These are phyloP conservation scores for Meyerozyma sp. DNA, from an alignment of 1,139 yeast genomes.

Conservation along the genomic window DNA sequence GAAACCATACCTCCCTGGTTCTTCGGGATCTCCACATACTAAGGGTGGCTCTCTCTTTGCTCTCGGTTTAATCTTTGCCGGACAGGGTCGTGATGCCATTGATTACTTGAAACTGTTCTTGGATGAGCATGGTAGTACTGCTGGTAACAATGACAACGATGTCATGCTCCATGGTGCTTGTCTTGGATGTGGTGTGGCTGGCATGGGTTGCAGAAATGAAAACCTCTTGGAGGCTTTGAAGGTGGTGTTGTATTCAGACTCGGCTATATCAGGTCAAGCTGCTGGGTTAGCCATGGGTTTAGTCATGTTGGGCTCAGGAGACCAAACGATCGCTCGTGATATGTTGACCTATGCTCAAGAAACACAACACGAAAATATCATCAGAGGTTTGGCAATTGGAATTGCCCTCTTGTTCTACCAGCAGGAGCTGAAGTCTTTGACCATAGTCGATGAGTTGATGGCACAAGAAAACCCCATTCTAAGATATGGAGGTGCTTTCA, in stretches of 20 bases:
- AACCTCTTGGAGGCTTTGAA: constrained; percentile 78
- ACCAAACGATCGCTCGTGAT: constrained; percentile 65
- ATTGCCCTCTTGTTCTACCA: constrained; percentile 84
- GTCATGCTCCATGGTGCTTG: constrained; percentile 94
- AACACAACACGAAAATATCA: constrained; percentile 92
- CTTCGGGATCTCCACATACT: constrained; percentile 72
- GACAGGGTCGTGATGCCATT: constrained; percentile 87
- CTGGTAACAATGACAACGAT: constrained; percentile 73
- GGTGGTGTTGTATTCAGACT: constrained; percentile 81
- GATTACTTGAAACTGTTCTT: constrained; percentile 74
- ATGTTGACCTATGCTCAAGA: constrained; percentile 92
- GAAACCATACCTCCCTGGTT: constrained; percentile 89
- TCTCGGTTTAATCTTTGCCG: constrained; percentile 90
- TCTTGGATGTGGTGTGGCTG: constrained; percentile 94
- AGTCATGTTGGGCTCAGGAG: constrained; percentile 92
- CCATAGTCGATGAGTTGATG: constrained; percentile 61
- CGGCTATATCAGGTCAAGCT: constrained; percentile 94
- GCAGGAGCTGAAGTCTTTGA: constrained; percentile 76
- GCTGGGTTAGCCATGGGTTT: constrained; percentile 97
- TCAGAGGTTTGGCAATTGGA: constrained; percentile 87
- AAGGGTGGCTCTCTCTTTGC: constrained; percentile 97
- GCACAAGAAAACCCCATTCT: constrained; percentile 76
- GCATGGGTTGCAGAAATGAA: constrained; percentile 82
- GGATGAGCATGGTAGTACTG: constrained; percentile 61
- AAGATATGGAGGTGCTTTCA: constrained; percentile 94